Percentiles rank a stretch among this genome's conserved stretches.
Conservation (phyloP, 2,329 filamentous ascomycete genomes). For the Pestalotiopsis sp. region DNA sequence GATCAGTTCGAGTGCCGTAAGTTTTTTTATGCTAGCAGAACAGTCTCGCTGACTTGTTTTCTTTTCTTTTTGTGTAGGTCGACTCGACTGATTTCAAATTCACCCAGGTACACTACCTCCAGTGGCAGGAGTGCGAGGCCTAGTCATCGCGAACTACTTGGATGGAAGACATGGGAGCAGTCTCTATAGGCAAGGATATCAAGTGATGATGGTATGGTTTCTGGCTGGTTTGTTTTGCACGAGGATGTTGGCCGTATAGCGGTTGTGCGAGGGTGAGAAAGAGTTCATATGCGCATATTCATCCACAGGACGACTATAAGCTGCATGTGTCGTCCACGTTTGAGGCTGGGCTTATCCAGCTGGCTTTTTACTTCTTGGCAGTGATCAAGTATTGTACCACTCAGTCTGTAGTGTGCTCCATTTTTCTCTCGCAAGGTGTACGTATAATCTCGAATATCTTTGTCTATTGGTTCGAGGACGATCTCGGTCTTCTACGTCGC, state of each 20-base stretch:
- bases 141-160: background rate
- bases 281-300: background rate
- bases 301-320: background rate
- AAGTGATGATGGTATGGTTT: no score
- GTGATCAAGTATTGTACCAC: background rate
- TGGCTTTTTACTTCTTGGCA: background rate
- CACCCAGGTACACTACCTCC: conserved; percentile 29
- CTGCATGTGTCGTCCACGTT: background rate
- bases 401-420: background rate
- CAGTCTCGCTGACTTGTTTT: background rate
- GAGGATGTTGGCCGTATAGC: background rate
- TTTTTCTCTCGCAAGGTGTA: background rate
- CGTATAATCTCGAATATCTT: background rate
- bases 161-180: background rate
- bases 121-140: conserved; percentile 23
- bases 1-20: background rate
- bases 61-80: conserved; percentile 19
- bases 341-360: background rate
- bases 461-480: background rate
- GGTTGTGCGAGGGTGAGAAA: background rate
- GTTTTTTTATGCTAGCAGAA: background rate
- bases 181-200: background rate
- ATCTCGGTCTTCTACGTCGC: background rate
- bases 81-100: conserved; percentile 33
- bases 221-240: background rate